A percentile compares a stretch with the other conserved stretches of the same genome.
phyloP scores from a whole-genome alignment of 116 monocot genomes.

The Cymodocea nodosa region DNA sequence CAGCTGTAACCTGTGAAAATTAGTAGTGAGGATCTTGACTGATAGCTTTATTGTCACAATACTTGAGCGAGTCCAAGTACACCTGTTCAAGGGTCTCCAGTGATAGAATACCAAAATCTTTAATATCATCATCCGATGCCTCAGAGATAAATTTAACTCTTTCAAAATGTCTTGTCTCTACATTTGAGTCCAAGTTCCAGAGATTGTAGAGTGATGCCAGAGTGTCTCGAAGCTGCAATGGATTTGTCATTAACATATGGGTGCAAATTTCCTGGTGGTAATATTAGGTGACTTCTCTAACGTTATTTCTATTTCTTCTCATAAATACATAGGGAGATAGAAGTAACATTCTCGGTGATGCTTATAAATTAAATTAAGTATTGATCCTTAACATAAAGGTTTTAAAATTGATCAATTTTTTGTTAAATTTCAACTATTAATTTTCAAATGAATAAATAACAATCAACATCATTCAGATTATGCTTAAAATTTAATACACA shows the following conservation, averaged over 20 bases:
- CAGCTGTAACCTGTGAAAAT: slow-evolving; percentile 36
- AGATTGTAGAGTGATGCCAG: slow-evolving; percentile 47
- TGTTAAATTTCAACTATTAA: too few species aligned
- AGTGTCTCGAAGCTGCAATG: slow-evolving; percentile 39
- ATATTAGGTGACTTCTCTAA: too few species aligned
- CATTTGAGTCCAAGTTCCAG: slow-evolving; percentile 72
- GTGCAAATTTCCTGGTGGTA: too few species aligned
- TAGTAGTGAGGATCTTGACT: background rate
- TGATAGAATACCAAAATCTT: slow-evolving; percentile 41
- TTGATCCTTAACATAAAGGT: too few species aligned
- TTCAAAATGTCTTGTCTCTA: slow-evolving; percentile 43
- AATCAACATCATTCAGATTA: too few species aligned
- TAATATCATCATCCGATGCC: slow-evolving; percentile 28
- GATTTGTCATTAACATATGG: background rate
- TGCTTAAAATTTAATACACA: too few species aligned
- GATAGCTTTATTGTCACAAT: background rate
- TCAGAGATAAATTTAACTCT: slow-evolving; percentile 24
- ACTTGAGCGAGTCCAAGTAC: background rate
- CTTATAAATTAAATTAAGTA: too few species aligned
- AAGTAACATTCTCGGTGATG: too few species aligned
- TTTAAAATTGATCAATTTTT: too few species aligned
- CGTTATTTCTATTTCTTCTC: background rate
- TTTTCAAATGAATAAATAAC: too few species aligned
- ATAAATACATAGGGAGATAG: background rate
- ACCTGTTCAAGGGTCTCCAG: slow-evolving; percentile 58